Evolutionary conservation across 305 asterid species (phyloP).

Genomic region (Fraxinus dipetala): DNA sequence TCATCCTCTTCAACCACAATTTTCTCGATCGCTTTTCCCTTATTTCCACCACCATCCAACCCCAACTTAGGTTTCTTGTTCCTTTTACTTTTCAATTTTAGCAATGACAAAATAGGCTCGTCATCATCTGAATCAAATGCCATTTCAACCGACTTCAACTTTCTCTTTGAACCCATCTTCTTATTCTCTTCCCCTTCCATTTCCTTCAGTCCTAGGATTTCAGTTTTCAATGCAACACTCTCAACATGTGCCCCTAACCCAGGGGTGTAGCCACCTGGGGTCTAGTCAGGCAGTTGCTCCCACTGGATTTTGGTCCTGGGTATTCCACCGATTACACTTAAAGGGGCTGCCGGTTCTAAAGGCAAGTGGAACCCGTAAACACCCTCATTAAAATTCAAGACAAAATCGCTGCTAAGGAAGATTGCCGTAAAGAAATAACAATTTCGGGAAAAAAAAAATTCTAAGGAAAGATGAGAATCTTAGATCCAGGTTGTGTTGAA

Average conservation of each 20-base stretch:
- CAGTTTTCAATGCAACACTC: conserved; percentile 34
- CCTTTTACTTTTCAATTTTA: conserved; percentile 63
- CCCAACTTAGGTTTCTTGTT: conserved; percentile 58
- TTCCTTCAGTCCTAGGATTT: conserved; percentile 45
- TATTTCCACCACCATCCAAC: conserved; percentile 40
- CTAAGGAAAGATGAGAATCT: background rate
- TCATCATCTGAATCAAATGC: conserved; percentile 66
- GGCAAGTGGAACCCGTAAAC: background rate
- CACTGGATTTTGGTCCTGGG: background rate
- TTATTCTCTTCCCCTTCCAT: conserved; percentile 62
- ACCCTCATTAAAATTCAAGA: background rate
- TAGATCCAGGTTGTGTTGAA: background rate
- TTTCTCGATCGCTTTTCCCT: conserved; percentile 40
- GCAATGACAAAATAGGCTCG: conserved; percentile 76
- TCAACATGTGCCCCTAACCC: conserved; percentile 56
- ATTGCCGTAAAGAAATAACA: background rate
- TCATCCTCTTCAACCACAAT: conserved; percentile 47
- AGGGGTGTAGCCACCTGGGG: background rate
- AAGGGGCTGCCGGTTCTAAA: background rate
- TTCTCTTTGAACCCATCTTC: conserved; percentile 52
- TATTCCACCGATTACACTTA: background rate
- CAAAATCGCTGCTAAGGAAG: background rate
- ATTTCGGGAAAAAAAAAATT: background rate
- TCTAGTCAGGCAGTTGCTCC: background rate
- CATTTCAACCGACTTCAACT: conserved; percentile 36